Evolutionary conservation across 2,329 filamentous ascomycete species (phyloP).

Genomic region (Exophiala spinifera): DNA sequence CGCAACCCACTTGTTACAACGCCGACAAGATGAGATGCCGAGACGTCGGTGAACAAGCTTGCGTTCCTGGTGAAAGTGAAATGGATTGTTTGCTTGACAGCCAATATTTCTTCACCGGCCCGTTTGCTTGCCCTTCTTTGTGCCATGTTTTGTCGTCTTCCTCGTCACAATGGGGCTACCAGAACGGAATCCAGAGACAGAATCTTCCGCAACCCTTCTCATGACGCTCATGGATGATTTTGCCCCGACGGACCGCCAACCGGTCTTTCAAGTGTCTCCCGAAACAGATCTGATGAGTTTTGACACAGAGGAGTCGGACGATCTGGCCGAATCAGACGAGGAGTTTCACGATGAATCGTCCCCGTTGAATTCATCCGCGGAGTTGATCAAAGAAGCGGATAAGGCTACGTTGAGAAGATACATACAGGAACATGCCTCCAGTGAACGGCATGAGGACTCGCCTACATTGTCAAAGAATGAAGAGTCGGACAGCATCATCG

Average conservation of each 20-base stretch:
- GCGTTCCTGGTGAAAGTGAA: neutral
- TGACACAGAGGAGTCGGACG: neutral
- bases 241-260: neutral
- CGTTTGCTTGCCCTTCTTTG: neutral
- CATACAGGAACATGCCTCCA: slow-evolving; percentile 5
- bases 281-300: neutral
- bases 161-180: too few relatives aligned
- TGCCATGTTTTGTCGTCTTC: too few relatives aligned
- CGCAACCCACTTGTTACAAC: neutral
- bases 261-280: neutral
- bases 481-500: slow-evolving; percentile 63
- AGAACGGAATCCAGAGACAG: too few relatives aligned
- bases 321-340: slow-evolving; percentile 14
- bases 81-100: slow-evolving; percentile 1
- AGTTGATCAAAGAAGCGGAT: slow-evolving; percentile 11
- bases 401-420: slow-evolving; percentile 18
- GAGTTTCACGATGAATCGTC: slow-evolving; percentile 2
- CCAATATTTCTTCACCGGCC: neutral
- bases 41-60: neutral
- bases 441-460: slow-evolving; percentile 3
- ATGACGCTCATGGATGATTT: neutral
- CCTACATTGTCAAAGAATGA: slow-evolving; percentile 40
- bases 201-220: too few relatives aligned
- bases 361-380: neutral
- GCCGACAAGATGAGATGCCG: neutral